phyloP scores from a whole-genome alignment of 352 stramenopile species.

The Globisporangium alternatum region DNA sequence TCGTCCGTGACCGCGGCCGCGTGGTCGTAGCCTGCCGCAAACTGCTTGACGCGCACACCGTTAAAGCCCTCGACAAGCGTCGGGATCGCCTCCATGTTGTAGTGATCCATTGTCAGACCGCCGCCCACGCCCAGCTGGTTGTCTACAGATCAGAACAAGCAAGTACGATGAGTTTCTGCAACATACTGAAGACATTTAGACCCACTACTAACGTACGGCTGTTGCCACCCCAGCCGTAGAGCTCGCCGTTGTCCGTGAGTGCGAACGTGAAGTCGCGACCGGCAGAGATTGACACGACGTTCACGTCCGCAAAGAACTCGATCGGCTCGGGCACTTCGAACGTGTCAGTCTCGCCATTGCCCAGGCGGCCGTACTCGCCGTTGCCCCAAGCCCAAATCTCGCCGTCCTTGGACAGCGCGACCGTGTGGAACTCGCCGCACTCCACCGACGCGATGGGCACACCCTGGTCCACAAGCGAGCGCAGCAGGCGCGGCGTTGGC shows the following conservation, averaged over 20 bases:
- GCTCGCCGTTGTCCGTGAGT: conserved; percentile 74
- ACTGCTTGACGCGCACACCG: conserved; percentile 67
- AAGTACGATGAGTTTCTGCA: neutral
- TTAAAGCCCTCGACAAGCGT: conserved; percentile 77
- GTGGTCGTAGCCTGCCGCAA: conserved; percentile 93
- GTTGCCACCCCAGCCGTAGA: conserved; percentile 92
- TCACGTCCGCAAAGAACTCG: conserved; percentile 79
- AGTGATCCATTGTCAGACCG: conserved; percentile 90
- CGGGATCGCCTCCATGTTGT: conserved; percentile 93
- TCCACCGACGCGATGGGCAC: conserved; percentile 70
- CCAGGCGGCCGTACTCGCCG: conserved; percentile 89
- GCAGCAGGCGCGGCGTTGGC: conserved; percentile 59
- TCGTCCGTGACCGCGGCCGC: conserved; percentile 80
- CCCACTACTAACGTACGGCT: conserved; percentile 58
- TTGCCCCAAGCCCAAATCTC: conserved; percentile 92
- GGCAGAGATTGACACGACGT: conserved; percentile 66
- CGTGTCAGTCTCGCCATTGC: conserved; percentile 85
- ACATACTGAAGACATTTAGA: neutral
- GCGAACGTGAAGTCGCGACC: conserved; percentile 90
- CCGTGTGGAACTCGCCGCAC: conserved; percentile 88
- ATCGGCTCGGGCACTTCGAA: conserved; percentile 81
- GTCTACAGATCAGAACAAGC: conserved; percentile 32
- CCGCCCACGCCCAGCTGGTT: conserved; percentile 89
- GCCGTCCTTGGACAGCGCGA: conserved; percentile 83
- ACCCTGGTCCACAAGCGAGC: conserved; percentile 76